A percentile compares a stretch with the other conserved stretches of the same genome.
phyloP scores from a whole-genome alignment of 23 red algal species.

The Gracilaria gracilis region DNA sequence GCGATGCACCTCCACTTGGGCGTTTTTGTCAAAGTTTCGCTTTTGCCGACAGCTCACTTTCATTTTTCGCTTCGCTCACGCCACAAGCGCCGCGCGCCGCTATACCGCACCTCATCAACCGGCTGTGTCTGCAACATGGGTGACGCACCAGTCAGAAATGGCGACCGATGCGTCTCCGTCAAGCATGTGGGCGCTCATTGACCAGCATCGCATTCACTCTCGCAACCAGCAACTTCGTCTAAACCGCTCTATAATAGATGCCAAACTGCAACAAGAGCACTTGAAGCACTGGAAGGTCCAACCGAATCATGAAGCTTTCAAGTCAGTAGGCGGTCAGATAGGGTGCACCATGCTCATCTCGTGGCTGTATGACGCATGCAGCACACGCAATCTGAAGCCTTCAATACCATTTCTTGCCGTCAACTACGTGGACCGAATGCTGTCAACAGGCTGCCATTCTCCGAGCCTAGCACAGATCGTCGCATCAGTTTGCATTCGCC shows the following conservation, averaged over 20 bases:
- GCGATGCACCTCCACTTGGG: background rate
- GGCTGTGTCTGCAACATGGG: too few relatives aligned
- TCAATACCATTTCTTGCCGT: conserved; percentile 51
- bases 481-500: conserved; percentile 39
- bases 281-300: conserved; percentile 10
- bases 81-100: background rate
- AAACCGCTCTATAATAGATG: background rate
- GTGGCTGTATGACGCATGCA: conserved; percentile 46
- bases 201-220: background rate
- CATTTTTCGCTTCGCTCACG: conserved; percentile 30
- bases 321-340: conserved; percentile 33
- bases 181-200: conserved; percentile 6
- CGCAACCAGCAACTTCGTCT: background rate
- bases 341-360: conserved; percentile 45
- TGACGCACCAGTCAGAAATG: too few relatives aligned
- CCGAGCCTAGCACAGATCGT: background rate
- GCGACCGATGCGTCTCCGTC: background rate
- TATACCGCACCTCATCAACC: background rate
- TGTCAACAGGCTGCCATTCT: background rate
- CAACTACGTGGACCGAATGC: conserved; percentile 43
- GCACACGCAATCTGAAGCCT: background rate
- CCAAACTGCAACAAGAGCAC: conserved; percentile 17
- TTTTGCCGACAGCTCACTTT: too few relatives aligned
- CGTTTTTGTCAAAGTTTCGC: too few relatives aligned
- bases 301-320: conserved; percentile 17